Percentiles rank a stretch among this genome's conserved stretches.
phyloP scores from a whole-genome alignment of 1,139 yeast genomes.

The Geotrichum reessii region DNA sequence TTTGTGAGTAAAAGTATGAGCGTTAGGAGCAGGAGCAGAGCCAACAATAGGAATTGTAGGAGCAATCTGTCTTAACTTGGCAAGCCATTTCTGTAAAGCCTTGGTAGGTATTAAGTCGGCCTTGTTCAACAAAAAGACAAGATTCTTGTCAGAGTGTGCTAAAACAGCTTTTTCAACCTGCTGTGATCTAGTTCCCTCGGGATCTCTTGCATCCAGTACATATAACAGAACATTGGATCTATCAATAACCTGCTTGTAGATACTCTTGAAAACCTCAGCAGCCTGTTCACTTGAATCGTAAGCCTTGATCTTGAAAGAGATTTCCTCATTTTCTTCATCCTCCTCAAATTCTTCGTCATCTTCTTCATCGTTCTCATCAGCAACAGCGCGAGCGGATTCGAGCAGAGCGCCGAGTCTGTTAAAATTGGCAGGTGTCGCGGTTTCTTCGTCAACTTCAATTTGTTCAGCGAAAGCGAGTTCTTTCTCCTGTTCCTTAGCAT shows the following conservation, averaged over 20 bases:
- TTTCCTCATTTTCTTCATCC: slow-evolving; percentile 24
- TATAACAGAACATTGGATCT: slow-evolving; percentile 85
- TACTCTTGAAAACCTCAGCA: slow-evolving; percentile 60
- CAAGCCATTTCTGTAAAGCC: slow-evolving; percentile 77
- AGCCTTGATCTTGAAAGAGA: slow-evolving; percentile 12
- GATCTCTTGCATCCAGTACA: slow-evolving; percentile 95
- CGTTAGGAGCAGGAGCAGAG: slow-evolving; percentile 47
- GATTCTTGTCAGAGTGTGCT: slow-evolving; percentile 72
- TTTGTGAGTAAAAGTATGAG: slow-evolving; percentile 68
- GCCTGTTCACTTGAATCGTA: slow-evolving; percentile 53
- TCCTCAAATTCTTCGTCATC: slow-evolving; percentile 39
- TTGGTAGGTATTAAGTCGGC: slow-evolving; percentile 86
- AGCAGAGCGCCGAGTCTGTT: slow-evolving; percentile 74
- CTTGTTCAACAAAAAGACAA: slow-evolving; percentile 80
- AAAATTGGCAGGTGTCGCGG: slow-evolving; percentile 28
- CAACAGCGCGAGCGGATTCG: slow-evolving; percentile 84
- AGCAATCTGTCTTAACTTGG: slow-evolving; percentile 70
- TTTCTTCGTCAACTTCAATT: slow-evolving; percentile 30
- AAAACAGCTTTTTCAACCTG: slow-evolving; percentile 86
- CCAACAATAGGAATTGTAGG: slow-evolving; percentile 83
- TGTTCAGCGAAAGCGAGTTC: neutral
- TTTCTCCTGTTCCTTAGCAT: slow-evolving; percentile 24
- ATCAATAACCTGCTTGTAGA: slow-evolving; percentile 82
- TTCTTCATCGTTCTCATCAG: slow-evolving; percentile 54
- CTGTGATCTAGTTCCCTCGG: slow-evolving; percentile 87